These are phyloP conservation scores for Leishmania martiniquensis DNA, from an alignment of 208 protist genomes.

Conservation along the genomic window DNA sequence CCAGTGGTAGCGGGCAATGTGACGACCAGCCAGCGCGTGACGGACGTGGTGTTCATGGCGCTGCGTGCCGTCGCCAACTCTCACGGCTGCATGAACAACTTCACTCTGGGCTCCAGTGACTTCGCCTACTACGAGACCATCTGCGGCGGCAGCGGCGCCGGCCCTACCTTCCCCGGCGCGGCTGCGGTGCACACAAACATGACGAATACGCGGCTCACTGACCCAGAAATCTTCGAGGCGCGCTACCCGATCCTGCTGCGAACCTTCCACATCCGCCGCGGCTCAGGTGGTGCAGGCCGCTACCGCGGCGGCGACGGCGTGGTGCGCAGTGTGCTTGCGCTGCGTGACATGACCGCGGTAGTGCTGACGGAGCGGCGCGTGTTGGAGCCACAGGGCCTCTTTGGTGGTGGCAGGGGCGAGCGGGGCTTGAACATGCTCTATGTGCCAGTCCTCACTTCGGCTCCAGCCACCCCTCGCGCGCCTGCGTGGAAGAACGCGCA, in stretches of 20 bases:
- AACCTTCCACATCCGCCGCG: constrained; percentile 78
- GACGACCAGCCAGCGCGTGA: constrained; percentile 94
- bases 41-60: constrained; percentile 94
- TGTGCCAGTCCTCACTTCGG: constrained; percentile 20
- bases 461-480: background rate
- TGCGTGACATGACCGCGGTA: constrained; percentile 71
- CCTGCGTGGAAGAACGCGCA: constrained; percentile 31
- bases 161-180: constrained; percentile 80
- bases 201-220: constrained; percentile 97
- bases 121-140: constrained; percentile 98
- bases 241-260: constrained; percentile 94
- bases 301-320: constrained; percentile 93
- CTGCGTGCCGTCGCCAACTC: constrained; percentile 88
- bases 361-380: constrained; percentile 94
- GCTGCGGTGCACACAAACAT: constrained; percentile 96
- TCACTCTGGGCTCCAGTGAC: constrained; percentile 94
- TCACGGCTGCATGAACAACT: constrained; percentile 96
- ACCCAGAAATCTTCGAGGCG: constrained; percentile 93
- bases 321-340: constrained; percentile 88
- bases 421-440: constrained; percentile 74
- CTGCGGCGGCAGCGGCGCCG: constrained; percentile 94
- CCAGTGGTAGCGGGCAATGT: constrained; percentile 97
- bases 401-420: constrained; percentile 75
- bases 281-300: constrained; percentile 84
- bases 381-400: constrained; percentile 81